These are phyloP conservation scores for Candida krabiensis DNA, from an alignment of 805 yeast species.

Conservation along the genomic window DNA sequence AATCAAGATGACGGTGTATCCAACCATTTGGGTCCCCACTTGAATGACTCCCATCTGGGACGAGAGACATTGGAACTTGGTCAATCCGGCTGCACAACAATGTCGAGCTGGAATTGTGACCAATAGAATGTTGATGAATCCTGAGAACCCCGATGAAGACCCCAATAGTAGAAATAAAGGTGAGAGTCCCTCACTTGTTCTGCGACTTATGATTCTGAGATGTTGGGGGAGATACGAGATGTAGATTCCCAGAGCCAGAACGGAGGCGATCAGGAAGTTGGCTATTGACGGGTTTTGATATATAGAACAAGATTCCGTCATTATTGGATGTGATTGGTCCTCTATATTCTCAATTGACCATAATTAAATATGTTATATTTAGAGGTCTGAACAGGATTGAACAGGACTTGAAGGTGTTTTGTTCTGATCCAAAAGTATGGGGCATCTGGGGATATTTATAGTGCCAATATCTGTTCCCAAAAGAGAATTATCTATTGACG, in stretches of 20 bases:
- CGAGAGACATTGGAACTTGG: slow-evolving; percentile 59
- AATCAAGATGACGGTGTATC: slow-evolving; percentile 57
- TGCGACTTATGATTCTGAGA: slow-evolving; percentile 51
- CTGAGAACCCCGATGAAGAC: slow-evolving; percentile 63
- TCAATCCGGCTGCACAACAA: slow-evolving; percentile 52
- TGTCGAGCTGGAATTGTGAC: slow-evolving; percentile 59
- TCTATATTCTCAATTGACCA: too few relatives aligned
- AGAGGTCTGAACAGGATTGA: too few relatives aligned
- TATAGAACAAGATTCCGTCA: slow-evolving; percentile 34
- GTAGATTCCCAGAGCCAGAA: slow-evolving; percentile 66
- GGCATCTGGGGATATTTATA: too few relatives aligned
- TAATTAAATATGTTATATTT: too few relatives aligned
- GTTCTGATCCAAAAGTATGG: too few relatives aligned
- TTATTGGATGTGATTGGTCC: not conserved
- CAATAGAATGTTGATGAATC: slow-evolving; percentile 64
- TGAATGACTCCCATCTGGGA: slow-evolving; percentile 68
- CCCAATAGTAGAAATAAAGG: slow-evolving; percentile 73
- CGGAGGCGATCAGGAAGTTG: slow-evolving; percentile 49
- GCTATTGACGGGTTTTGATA: slow-evolving; percentile 50
- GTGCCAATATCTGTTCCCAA: too few relatives aligned
- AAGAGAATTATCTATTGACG: too few relatives aligned
- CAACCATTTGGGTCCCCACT: slow-evolving; percentile 59
- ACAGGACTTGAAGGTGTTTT: too few relatives aligned
- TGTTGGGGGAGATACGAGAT: slow-evolving; percentile 78
- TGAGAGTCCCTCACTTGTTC: slow-evolving; percentile 76